Conservation (phyloP, 2,329 filamentous ascomycete genomes). For the Periglandula ipomoeae region DNA sequence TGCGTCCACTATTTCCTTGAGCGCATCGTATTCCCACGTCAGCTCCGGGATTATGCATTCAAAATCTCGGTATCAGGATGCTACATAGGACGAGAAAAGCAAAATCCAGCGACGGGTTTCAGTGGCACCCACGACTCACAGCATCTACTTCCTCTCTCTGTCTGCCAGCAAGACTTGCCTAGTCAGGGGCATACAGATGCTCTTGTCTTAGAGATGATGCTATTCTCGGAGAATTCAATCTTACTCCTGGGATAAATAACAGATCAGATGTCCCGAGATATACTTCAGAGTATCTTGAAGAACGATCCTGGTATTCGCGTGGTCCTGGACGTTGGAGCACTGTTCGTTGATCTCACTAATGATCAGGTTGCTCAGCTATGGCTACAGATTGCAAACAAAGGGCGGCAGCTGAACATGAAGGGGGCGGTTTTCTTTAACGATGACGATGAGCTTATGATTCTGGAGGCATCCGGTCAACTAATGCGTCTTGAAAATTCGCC, state of each 20-base stretch:
- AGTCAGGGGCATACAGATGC: constrained; percentile 58
- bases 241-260: no score
- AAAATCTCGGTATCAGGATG: constrained; percentile 60
- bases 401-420: constrained; percentile 8
- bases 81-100: constrained; percentile 46
- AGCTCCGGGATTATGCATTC: constrained; percentile 51
- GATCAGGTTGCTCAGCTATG: constrained; percentile 41
- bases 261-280: no score
- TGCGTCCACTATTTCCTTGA: constrained; percentile 56
- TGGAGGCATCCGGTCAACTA: constrained; percentile 35
- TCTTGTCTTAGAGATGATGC: constrained; percentile 49
- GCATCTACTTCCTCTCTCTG: constrained; percentile 44
- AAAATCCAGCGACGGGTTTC: constrained; percentile 51
- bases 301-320: no score
- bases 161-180: constrained; percentile 46
- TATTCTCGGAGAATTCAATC: constrained; percentile 42
- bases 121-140: constrained; percentile 60
- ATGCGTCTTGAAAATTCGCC: constrained; percentile 49
- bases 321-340: constrained; percentile 62
- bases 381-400: no score
- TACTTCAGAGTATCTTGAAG: no score
- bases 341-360: constrained; percentile 57
- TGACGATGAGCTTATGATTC: constrained; percentile 42
- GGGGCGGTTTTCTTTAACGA: constrained; percentile 48
- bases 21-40: constrained; percentile 49